Evolutionary conservation across 305 asterid species (phyloP), one percentile per base, ranked within the genome.

Genomic region (Rubia peregrina): DNA sequence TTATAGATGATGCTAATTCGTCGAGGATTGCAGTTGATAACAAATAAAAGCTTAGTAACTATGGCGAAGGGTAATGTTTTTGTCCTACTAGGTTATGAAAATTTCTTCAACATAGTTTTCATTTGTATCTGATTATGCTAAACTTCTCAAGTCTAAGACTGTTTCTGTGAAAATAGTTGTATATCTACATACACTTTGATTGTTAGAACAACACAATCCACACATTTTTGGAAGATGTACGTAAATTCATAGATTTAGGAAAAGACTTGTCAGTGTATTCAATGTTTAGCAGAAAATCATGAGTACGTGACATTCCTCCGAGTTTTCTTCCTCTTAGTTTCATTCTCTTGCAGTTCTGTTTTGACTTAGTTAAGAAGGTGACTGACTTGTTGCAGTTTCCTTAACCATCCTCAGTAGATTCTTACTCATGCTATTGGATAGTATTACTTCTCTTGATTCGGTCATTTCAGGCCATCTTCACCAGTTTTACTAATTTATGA

Each of bases 1-100:
- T 95, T 68, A 95, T 89, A 59, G 98, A 86, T 71, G 90, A 76
- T 46, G 98, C 89, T 80, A 95, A 78, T 73, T 95, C 97, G 67
- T 95, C 99, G 48, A 95, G 95, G 83, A 95, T 94, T 0, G 99
- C 84, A 59, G 87, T 83, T 0, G 98, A 92, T 77, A 87, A 92
- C 66, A 68, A 80, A 77, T 81, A 72, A 36, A 92, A 92, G 83
- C 98, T 92, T 24, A 70, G 71, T 62, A 66, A 53, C 53, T 74
- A 72, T 65, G 78, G 69, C 21, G 40, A 74, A 24, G 74, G 13
- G 95, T 87, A 83, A n/a, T 49, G 80, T 21, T 21, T 46, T 74
- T n/a, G 38, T 49, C 60, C 17, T 36, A 4, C 16, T 60, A 22
- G 41, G 41, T 26, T 60, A 11, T 60, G 10, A 33, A 61, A 22